A percentile compares a stretch with the other conserved stretches of the same genome.
Evolutionary conservation across 1,284 basidiomycete species (phyloP).

Genomic region (Sporisorium reilianum): DNA sequence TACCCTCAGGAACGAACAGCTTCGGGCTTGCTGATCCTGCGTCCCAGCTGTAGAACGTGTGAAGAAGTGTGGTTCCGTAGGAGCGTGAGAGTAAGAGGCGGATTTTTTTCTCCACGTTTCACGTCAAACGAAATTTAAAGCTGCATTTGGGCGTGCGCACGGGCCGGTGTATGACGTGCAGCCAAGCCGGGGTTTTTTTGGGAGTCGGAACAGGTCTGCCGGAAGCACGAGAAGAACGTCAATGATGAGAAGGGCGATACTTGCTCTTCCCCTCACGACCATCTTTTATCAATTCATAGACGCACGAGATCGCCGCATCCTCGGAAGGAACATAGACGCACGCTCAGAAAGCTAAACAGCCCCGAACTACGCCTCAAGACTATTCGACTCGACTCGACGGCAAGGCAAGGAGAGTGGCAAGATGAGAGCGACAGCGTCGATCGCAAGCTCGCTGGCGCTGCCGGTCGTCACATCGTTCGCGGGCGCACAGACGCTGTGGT

Average conservation of each 20-base stretch:
- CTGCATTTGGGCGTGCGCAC: not conserved
- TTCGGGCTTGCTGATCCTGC: no score
- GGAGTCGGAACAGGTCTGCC: not conserved
- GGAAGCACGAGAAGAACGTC: not conserved
- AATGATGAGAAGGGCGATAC: not conserved
- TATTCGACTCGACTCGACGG: not conserved
- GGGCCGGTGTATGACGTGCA: constrained; percentile 3
- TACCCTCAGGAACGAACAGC: constrained; percentile 4
- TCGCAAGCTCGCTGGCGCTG: constrained; percentile 28
- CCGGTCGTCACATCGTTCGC: constrained; percentile 47
- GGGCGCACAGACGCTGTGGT: constrained; percentile 51
- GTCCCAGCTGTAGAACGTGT: not conserved
- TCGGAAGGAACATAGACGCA: not conserved
- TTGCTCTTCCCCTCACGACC: not conserved
- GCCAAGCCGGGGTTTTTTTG: not conserved
- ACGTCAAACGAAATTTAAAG: not conserved
- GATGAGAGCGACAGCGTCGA: constrained; percentile 19
- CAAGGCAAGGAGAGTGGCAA: not conserved
- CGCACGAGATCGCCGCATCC: not conserved
- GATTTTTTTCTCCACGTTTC: not conserved
- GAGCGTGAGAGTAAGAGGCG: not conserved
- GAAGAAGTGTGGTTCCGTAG: not conserved
- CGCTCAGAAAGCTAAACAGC: no score
- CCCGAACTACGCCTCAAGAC: not conserved
- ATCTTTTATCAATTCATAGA: not conserved